Evolutionary conservation across 768 basidiomycete species (phyloP), one percentile per base, ranked within the genome.

Genomic region (Boletus vermiculosoides): DNA sequence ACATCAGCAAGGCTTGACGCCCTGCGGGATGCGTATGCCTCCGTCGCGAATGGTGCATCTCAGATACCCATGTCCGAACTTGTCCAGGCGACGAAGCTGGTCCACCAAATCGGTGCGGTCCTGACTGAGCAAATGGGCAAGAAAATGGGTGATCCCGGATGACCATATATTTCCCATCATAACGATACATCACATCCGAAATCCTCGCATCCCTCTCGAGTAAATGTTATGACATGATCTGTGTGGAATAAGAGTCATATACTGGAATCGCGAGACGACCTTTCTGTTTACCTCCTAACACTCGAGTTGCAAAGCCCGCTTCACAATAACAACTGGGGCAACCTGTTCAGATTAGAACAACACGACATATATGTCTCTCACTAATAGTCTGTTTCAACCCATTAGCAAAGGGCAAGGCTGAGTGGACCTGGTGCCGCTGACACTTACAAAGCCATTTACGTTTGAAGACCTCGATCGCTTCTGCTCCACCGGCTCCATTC

Each of bases 51-150:
- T 13, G 76, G 76, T 10, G 76, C 70, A 9, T 82, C 82, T 20
- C 83, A 85, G 55, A 72, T 80, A 33, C 73, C 79, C 16, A 68
- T 79, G 25, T 71, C 79, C 23, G 82, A 83, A 58, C 73, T 85
- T 15, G 59, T 80, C 15, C 76, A 77, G 28, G 81, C 80, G 10
- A 75, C 77, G 18, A 71, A 64, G 36, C 60, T 83, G 31, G 76
- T 79, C 5, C 75, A 80, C 58, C 72, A 76, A 61, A 78, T 85
- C 18, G 77, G 78, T 39, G 69, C 72, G 16, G 72, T 73, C 31
- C 61, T 84, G 56, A 80, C 76, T 31, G 78, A 80, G 57, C 74
- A 78, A 61, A 72, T 83, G 64, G 66, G 66, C 42, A 74, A 71
- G 59, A 77, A 74, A 61, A 55, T 77, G 48, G 58, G 59, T 11